Percentiles rank a stretch among this genome's conserved stretches.
Evolutionary conservation across 305 asterid genomes (phyloP).

Genomic region (Fraxinus greggii): DNA sequence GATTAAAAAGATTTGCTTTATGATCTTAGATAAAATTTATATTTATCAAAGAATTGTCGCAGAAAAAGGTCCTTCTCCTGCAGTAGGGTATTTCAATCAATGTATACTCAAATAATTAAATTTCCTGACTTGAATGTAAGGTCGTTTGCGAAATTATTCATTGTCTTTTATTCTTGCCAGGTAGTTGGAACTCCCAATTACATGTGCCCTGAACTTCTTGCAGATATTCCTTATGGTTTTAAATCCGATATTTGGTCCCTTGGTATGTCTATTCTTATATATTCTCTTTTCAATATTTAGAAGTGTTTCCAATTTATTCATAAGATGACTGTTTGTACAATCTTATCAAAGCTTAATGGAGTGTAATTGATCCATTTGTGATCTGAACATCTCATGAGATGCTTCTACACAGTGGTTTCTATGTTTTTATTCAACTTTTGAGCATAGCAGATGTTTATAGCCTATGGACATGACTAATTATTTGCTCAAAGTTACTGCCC

Average conservation of each 20-base stretch:
- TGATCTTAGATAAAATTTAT: not conserved
- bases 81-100: not conserved
- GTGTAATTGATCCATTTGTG: not conserved
- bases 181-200: slow-evolving; percentile 99
- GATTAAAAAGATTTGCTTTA: not conserved
- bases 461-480: not conserved
- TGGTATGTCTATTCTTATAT: slow-evolving; percentile 45
- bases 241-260: slow-evolving; percentile 99
- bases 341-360: not conserved
- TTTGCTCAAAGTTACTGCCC: not conserved
- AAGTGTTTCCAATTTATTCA: not conserved
- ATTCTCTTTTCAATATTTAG: not conserved
- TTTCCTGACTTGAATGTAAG: slow-evolving; percentile 13
- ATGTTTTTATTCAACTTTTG: not conserved
- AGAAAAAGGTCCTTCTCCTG: not conserved
- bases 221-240: slow-evolving; percentile 98
- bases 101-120: slow-evolving; percentile 5
- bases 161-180: slow-evolving; percentile 37
- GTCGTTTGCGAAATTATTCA: not conserved
- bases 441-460: not conserved
- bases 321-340: not conserved
- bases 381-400: not conserved
- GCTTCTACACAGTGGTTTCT: not conserved
- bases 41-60: not conserved
- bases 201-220: slow-evolving; percentile 99